Evolutionary conservation across 78 protist genomes (phyloP).

Genomic region (Cyanophora paradoxa): DNA sequence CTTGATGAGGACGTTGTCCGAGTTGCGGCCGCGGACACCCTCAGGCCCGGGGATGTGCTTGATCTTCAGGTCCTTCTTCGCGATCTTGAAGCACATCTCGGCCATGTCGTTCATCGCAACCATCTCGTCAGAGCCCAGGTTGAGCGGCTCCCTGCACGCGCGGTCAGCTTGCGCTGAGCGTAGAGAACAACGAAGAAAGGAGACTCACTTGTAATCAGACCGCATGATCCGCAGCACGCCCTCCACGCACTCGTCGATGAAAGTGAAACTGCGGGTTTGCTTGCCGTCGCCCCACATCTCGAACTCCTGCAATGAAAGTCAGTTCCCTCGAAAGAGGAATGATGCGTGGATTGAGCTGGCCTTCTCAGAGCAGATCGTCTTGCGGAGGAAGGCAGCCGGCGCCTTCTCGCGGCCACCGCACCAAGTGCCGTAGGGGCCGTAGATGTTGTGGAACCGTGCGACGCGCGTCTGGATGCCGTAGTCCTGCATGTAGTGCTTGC

Average conservation of each 20-base stretch:
- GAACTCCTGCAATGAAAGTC: too few relatives aligned
- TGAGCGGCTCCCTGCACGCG: constrained; percentile 59
- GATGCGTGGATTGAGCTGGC: too few relatives aligned
- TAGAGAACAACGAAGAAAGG: too few relatives aligned
- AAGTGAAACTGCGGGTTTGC: constrained; percentile 75
- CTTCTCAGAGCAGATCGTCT: constrained; percentile 27
- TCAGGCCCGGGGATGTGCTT: constrained; percentile 77
- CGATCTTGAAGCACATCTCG: constrained; percentile 33
- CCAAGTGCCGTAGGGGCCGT: constrained; percentile 82
- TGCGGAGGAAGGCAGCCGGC: constrained; percentile 83
- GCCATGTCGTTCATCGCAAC: constrained; percentile 72
- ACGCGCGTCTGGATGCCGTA: constrained; percentile 27
- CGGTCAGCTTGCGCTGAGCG: too few relatives aligned
- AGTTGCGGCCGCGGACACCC: constrained; percentile 84
- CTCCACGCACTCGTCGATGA: constrained; percentile 64
- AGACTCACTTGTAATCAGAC: constrained; percentile 58
- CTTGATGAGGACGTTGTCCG: constrained; percentile 64
- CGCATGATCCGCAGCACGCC: constrained; percentile 48
- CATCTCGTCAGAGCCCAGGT: constrained; percentile 52
- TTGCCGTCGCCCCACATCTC: constrained; percentile 87
- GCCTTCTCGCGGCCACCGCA: constrained; percentile 85
- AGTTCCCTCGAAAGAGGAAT: too few relatives aligned
- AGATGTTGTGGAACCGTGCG: constrained; percentile 84
- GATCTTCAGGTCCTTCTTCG: constrained; percentile 21
- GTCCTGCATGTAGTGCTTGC: constrained; percentile 14